Evolutionary conservation across 2,329 filamentous ascomycete genomes (phyloP).

Genomic region (Cladosporium sp.): DNA sequence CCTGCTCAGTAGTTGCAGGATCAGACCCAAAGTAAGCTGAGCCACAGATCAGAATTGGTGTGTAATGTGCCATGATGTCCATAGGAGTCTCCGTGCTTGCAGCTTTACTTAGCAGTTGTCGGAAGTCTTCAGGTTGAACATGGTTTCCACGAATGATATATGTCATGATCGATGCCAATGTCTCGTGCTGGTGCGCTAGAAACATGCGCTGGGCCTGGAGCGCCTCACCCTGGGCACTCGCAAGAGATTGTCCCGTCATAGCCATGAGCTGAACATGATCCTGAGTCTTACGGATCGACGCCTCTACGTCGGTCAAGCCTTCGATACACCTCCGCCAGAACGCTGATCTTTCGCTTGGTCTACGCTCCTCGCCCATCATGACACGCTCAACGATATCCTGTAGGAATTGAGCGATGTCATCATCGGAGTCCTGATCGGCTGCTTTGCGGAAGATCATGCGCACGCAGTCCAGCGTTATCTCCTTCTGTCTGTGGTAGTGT

Average conservation of each 20-base stretch:
- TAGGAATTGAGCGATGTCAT: slow-evolving; percentile 55
- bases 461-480: slow-evolving; percentile 77
- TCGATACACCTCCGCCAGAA: slow-evolving; percentile 72
- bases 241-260: slow-evolving; percentile 64
- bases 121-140: slow-evolving; percentile 68
- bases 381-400: slow-evolving; percentile 56
- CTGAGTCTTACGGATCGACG: slow-evolving; percentile 68
- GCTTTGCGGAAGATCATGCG: slow-evolving; percentile 62
- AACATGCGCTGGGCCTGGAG: slow-evolving; percentile 77
- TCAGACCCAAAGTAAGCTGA: slow-evolving; percentile 75
- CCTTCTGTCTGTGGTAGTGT: slow-evolving; percentile 80
- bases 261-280: slow-evolving; percentile 73
- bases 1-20: slow-evolving; percentile 64
- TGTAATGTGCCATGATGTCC: slow-evolving; percentile 68
- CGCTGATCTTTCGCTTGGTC: slow-evolving; percentile 52
- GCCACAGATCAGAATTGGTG: slow-evolving; percentile 73
- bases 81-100: slow-evolving; percentile 75
- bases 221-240: slow-evolving; percentile 67
- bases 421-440: slow-evolving; percentile 47
- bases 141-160: slow-evolving; percentile 74
- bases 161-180: slow-evolving; percentile 73
- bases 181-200: slow-evolving; percentile 84
- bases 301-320: slow-evolving; percentile 71
- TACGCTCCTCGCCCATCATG: slow-evolving; percentile 46
- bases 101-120: slow-evolving; percentile 63